Conservation (phyloP, 495 filamentous ascomycete genomes). For the Neurospora africana region DNA sequence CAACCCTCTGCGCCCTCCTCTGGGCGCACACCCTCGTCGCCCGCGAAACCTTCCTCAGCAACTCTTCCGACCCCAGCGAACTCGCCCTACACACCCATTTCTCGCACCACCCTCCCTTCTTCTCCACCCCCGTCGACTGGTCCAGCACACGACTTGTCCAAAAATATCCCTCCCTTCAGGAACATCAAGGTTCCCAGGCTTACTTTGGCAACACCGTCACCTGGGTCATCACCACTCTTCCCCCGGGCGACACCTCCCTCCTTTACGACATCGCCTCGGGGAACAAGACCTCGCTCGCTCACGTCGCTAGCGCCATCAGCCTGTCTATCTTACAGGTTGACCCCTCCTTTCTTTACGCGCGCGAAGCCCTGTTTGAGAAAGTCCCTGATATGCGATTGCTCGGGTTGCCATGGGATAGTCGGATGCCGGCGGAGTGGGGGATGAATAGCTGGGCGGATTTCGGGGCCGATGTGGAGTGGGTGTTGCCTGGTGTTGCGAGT, state of each 20-base stretch:
- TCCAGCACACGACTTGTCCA: background rate
- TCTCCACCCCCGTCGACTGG: background rate
- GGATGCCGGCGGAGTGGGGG: background rate
- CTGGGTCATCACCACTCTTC: background rate
- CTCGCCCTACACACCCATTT: background rate
- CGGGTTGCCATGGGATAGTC: background rate
- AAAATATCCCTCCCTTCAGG: background rate
- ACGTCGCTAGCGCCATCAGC: background rate
- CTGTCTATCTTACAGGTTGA: background rate
- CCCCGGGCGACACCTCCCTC: background rate
- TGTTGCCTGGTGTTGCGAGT: background rate
- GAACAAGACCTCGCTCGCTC: background rate
- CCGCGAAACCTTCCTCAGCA: background rate
- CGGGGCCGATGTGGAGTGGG: background rate
- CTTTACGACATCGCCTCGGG: background rate
- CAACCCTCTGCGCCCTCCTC: background rate
- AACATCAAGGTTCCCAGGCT: too few relatives aligned
- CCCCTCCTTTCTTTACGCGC: background rate
- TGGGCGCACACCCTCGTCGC: background rate
- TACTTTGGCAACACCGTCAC: conserved; percentile 1
- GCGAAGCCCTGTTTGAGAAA: background rate
- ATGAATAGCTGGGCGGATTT: background rate
- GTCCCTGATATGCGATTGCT: background rate
- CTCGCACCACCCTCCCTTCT: background rate
- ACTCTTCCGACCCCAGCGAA: background rate